Evolutionary conservation across 2,329 filamentous ascomycete species (phyloP), one percentile per base, ranked within the genome.

Genomic region (Acarospora socialis): DNA sequence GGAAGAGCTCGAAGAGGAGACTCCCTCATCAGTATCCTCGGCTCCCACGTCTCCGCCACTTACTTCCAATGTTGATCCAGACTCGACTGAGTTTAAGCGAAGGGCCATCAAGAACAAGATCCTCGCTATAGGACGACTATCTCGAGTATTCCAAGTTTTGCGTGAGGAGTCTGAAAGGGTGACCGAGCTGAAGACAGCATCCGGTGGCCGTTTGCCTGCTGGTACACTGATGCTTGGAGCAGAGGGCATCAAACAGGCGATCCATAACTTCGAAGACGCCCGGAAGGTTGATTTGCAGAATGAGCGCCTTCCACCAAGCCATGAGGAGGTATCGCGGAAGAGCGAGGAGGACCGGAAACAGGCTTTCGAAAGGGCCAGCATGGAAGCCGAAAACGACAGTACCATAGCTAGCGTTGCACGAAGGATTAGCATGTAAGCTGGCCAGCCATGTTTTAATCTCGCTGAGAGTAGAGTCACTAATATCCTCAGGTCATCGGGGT

Each of bases 31-130:
- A 4, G 66, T 70, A 10, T 77, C 76, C 4, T 67, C 71, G 1
- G 80, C 73, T 4, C 79, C 82, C 1, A 57, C 70, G 7, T 92
- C 87, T 7, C 83, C 87, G 21, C 74, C 84, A 2, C 56, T 77
- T 27, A 59, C 63, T 21, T n/a, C n/a, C n/a, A 59, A 65, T 18
- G 59, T 68, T 49, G 87, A 95, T 48, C 76, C 80, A 8, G 84
- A 93, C 30, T 86, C 79, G 32, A 82, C 78, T 47, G 90, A 98
- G 54, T 87, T 79, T 66, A 95, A 94, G 69, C 73, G 90, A 50
- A 77, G 86, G 27, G 86, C 86, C 3, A 93, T 98, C 70, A 95
- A 95, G 70, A 98, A 98, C 75, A 98, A 98, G 68, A 95, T 98
- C 51, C 65, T 98, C 47, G 90, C 90, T 38, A 98, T 98, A 50